Evolutionary conservation across 768 basidiomycete species (phyloP), one percentile per base, ranked within the genome.

Genomic region (Tephrocybe sp.): DNA sequence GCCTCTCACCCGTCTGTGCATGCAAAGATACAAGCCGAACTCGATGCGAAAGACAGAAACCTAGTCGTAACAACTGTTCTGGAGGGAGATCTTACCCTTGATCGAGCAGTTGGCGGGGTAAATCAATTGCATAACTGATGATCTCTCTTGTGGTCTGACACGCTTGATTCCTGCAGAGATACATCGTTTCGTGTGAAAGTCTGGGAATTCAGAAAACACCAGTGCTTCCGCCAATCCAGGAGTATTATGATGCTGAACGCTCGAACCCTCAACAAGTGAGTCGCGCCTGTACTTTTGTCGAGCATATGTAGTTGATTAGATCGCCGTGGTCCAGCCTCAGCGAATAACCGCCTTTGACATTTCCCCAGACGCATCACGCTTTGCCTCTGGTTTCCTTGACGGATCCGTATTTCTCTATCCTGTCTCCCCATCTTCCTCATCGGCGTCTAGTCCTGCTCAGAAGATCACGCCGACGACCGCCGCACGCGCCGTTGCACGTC

Each of bases 271-370:
- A 67, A 31, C 64, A 64, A 47, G 76, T 75, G 49, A 51, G 71
- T 68, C 1, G 18, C n/a, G 2, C 19, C 34, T 46, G 16, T 21
- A 46, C 48, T 19, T 9, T 37, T 28, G 8, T 19, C 28, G 16
- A 22, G n/a, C 21, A 13, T 4, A 51, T 16, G 13, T 12, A 39
- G n/a, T 16, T 38, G 16, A 47, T 36, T 25, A 38, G 18, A 40
- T 22, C 15, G n/a, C 47, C 3, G 26, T 44, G 24, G 18, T 62
- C 44, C 62, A 78, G 72, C 76, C 79, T 12, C 75, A 77, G 35
- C 70, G 81, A 49, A 83, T 87, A 43, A 79, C 80, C 2, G 80
- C 83, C 0, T 85, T 87, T 58, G 80, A 83, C 56, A 67, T 86
- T 24, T 72, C 84, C 0, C 79, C 80, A 0, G 82, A 86, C 63